phyloP scores from a whole-genome alignment of 106 monocot genomes.

The Alisma plantagoaquatica region DNA sequence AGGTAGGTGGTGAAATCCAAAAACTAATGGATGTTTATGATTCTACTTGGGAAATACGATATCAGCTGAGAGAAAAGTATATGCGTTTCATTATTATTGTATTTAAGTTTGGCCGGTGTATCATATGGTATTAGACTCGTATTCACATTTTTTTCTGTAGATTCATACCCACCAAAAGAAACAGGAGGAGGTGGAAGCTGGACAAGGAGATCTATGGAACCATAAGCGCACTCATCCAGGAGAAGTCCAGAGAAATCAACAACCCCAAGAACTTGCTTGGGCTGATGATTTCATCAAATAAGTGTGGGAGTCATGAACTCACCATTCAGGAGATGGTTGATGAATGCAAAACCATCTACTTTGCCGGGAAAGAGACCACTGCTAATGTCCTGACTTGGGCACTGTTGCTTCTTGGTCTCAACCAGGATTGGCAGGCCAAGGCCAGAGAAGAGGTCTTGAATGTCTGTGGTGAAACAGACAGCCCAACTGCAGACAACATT shows the following conservation, averaged over 20 bases:
- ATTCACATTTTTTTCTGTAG: too few relatives aligned
- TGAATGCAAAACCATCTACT: slow-evolving; percentile 96
- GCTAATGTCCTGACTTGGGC: slow-evolving; percentile 70
- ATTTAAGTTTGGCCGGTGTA: too few relatives aligned
- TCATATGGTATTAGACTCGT: too few relatives aligned
- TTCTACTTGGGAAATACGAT: too few relatives aligned
- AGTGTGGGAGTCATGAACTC: slow-evolving; percentile 25
- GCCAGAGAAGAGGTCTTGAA: slow-evolving; percentile 53
- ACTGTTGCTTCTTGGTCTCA: slow-evolving; percentile 45
- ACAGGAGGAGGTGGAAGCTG: slow-evolving; percentile 32
- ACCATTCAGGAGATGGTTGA: slow-evolving; percentile 64
- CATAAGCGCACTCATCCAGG: slow-evolving; percentile 35
- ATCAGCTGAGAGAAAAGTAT: too few relatives aligned
- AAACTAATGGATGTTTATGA: too few relatives aligned
- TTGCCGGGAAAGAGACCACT: slow-evolving; percentile 88
- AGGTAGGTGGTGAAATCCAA: too few relatives aligned
- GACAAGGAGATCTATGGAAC: slow-evolving; percentile 41
- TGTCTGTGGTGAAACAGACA: slow-evolving; percentile 17
- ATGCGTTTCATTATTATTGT: too few relatives aligned
- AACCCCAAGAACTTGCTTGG: slow-evolving; percentile 49
- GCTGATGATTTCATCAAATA: slow-evolving; percentile 49
- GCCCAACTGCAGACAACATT: slow-evolving; percentile 29
- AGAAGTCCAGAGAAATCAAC: slow-evolving; percentile 33
- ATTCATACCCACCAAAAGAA: slow-evolving; percentile 23
- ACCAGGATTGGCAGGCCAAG: slow-evolving; percentile 77